phyloP scores from a whole-genome alignment of 257 asterid genomes.

The Solanum neorickii region DNA sequence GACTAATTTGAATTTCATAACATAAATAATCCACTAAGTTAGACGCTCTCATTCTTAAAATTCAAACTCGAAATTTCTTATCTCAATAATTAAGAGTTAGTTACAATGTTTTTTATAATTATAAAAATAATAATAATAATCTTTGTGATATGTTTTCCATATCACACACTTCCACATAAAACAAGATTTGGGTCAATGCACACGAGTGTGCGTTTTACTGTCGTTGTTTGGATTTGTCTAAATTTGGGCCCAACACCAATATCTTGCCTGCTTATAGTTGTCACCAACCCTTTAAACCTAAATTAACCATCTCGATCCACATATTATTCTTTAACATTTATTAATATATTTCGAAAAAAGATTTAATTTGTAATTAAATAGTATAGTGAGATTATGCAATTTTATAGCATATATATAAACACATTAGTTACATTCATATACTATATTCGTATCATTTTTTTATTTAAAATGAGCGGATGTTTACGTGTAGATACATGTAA shows the following conservation, averaged over 20 bases:
- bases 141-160: neutral
- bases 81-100: neutral
- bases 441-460: neutral
- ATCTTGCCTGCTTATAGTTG: neutral
- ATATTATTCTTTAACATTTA: neutral
- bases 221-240: neutral
- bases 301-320: neutral
- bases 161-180: neutral
- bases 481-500: neutral
- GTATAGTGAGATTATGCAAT: neutral
- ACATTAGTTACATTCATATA: neutral
- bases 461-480: neutral
- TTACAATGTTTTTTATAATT: neutral
- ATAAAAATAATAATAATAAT: neutral
- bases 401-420: neutral
- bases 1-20: neutral
- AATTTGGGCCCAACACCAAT: neutral
- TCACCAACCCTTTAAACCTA: neutral
- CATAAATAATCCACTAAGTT: neutral
- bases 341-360: neutral
- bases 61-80: neutral
- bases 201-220: neutral
- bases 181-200: neutral
- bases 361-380: neutral
- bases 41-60: neutral